Conservation (phyloP, 2,329 filamentous ascomycete species). For the Cladobotryum protrusum region DNA sequence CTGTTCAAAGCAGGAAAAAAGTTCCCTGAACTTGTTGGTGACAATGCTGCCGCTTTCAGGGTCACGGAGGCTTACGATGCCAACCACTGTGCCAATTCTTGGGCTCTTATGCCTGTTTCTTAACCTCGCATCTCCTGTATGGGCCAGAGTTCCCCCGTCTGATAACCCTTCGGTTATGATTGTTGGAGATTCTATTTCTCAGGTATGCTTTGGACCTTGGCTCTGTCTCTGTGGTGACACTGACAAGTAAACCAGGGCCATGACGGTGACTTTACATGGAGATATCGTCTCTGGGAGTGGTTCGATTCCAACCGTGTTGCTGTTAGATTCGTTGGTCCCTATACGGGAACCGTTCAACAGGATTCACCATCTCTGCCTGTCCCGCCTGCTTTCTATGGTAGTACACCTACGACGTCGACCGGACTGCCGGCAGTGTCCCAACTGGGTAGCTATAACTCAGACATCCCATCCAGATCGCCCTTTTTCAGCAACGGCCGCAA, state of each 20-base stretch:
- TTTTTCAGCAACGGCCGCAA: not conserved
- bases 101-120: no score
- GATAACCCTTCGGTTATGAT: conserved; percentile 21
- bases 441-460: not conserved
- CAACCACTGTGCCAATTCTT: no score
- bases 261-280: conserved; percentile 38
- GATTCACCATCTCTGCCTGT: not conserved
- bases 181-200: conserved; percentile 32
- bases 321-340: conserved; percentile 30
- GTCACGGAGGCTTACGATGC: no score
- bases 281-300: conserved; percentile 37
- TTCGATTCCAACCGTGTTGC: conserved; percentile 19
- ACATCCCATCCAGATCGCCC: not conserved
- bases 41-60: no score
- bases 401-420: not conserved
- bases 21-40: no score
- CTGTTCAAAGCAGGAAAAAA: no score
- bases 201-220: not conserved
- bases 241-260: conserved; percentile 24
- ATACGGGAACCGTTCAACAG: conserved; percentile 25
- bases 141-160: no score
- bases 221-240: no score
- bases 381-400: not conserved
- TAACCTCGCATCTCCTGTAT: no score
- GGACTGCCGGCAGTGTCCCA: not conserved